Evolutionary conservation across 345 rosid genomes (phyloP).

Genomic region (Crucihimalaya himalaica): DNA sequence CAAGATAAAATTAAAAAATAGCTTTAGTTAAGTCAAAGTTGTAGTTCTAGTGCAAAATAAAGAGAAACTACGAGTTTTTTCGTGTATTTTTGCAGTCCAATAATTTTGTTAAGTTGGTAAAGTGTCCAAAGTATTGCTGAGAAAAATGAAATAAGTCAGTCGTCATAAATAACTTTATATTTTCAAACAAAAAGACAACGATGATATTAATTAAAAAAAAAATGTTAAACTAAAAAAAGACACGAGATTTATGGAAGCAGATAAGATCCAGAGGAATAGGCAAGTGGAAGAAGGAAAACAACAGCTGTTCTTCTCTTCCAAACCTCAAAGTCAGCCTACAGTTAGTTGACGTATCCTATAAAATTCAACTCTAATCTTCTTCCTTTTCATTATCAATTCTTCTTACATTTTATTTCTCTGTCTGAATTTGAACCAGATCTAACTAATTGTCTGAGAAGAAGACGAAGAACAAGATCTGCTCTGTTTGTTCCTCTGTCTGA

Average conservation of each 20-base stretch:
- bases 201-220: not conserved
- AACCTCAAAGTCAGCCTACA: constrained; percentile 33
- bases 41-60: constrained; percentile 19
- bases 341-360: constrained; percentile 30
- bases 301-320: constrained; percentile 28
- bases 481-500: constrained; percentile 26
- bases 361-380: constrained; percentile 22
- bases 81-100: not conserved
- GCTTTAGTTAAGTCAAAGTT: constrained; percentile 19
- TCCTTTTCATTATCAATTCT: constrained; percentile 14
- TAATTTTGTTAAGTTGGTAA: not conserved
- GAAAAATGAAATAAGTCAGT: not conserved
- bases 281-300: constrained; percentile 35
- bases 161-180: not conserved
- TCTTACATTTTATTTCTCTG: constrained; percentile 2
- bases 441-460: constrained; percentile 3
- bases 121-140: not conserved
- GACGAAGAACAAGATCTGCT: constrained; percentile 26
- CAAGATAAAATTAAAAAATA: constrained; percentile 1
- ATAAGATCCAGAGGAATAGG: constrained; percentile 37
- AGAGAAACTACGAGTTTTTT: not conserved
- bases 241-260: constrained; percentile 42
- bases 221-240: constrained; percentile 19
- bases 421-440: constrained; percentile 17
- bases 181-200: not conserved